Evolutionary conservation across 371 early-diverging fungal genomes (phyloP), one percentile per base, ranked within the genome.

Genomic region (Choanephora cucurbitarum): DNA sequence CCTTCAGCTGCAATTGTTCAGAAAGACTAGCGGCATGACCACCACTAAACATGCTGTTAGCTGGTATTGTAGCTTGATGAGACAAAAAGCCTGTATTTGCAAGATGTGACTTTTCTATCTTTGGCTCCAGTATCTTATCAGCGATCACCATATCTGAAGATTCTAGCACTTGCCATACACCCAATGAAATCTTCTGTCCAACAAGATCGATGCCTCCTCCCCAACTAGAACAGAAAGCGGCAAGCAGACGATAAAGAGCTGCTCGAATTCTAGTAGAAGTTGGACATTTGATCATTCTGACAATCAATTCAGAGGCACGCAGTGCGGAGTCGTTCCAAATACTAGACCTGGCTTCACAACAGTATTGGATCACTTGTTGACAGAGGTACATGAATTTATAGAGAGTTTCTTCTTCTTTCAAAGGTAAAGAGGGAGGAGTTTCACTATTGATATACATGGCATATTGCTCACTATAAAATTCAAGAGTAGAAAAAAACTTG

Each of bases 141-240:
- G 57, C 49, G 17, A 55, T 58, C 18, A 67, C 49, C 47, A 68
- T 62, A 32, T 66, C 65, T 14, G 69, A 65, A 21, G 48, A 31
- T 5, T 69, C 69, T 22, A 72, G 49, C 0, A 60, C 60, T 15
- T 49, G 37, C 72, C 72, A 72, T 14, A 72, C 60, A 15, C 61
- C 55, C 24, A 58, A 46, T 10, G 66, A 46, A 1, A 69, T 66
- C 0, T 44, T 34, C 37, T 44, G 49, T n/a, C 66, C 72, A 5
- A 60, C 24, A 21, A 48, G 58, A 21, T 66, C 58, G 5, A 66
- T 49, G 1, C 64, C 66, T 13, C 67, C 72, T 28, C 65, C 72
- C 60, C 61, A 69, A n/a, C 60, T 57, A 7, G 69, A 64, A 18
- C 72, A 72, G 32, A 69, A 69, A 8, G 72, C 66, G 2, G 66